Evolutionary conservation across 768 basidiomycete genomes (phyloP).

Genomic region (Zangia roseola): DNA sequence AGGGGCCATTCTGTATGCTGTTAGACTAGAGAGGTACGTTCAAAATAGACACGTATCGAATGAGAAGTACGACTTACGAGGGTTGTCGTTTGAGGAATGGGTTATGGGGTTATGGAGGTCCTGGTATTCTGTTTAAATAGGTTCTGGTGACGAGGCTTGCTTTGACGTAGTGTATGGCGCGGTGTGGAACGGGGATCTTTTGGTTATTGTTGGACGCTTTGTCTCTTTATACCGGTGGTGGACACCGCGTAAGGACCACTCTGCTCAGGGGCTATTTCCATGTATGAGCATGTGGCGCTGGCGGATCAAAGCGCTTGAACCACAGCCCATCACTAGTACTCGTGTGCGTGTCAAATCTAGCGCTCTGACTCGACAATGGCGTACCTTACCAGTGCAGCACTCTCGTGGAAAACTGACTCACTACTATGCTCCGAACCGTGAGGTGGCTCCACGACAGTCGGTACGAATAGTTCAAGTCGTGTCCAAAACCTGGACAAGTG

Average conservation of each 20-base stretch:
- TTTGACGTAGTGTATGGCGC: constrained; percentile 16
- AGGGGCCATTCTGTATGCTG: constrained; percentile 23
- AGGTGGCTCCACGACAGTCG: background rate
- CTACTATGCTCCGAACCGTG: background rate
- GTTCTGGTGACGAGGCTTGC: constrained; percentile 2
- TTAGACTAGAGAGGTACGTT: background rate
- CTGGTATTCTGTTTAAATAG: constrained; percentile 24
- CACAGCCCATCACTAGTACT: constrained; percentile 14
- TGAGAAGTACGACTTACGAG: background rate
- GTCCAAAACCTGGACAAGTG: background rate
- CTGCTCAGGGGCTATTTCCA: constrained; percentile 22
- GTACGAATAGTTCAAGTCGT: no score
- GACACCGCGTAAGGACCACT: constrained; percentile 12
- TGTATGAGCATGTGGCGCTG: constrained; percentile 22
- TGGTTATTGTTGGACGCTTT: constrained; percentile 21
- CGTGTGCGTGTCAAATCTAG: background rate
- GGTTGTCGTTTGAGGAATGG: background rate
- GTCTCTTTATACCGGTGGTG: constrained; percentile 18
- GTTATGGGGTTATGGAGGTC: background rate
- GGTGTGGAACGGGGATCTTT: constrained; percentile 9
- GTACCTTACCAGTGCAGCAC: no score
- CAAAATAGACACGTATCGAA: background rate
- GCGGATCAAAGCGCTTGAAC: constrained; percentile 6
- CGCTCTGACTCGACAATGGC: constrained; percentile 22
- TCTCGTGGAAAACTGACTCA: background rate